phyloP scores from a whole-genome alignment of 148 eudicot genomes.

The Agrostemma githago region DNA sequence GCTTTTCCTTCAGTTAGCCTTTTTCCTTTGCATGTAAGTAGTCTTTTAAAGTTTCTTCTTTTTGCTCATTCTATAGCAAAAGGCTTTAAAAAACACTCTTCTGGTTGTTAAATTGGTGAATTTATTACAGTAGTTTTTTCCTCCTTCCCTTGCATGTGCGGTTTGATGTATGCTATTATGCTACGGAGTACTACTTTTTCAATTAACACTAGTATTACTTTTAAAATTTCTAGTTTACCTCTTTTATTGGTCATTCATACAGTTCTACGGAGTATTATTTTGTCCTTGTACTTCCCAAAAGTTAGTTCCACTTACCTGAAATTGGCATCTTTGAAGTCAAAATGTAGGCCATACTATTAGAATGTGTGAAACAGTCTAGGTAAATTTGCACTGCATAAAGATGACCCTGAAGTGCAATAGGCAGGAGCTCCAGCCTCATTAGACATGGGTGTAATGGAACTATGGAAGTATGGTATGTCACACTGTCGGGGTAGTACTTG shows the following conservation, averaged over 20 bases:
- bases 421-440: background rate
- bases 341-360: background rate
- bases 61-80: constrained; percentile 1
- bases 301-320: background rate
- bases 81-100: background rate
- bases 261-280: background rate
- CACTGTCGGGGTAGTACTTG: background rate
- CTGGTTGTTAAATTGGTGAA: background rate
- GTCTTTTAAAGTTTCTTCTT: constrained; percentile 2
- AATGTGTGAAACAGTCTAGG: background rate
- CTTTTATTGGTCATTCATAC: background rate
- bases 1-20: constrained; percentile 79
- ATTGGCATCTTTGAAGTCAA: background rate
- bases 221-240: background rate
- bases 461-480: background rate
- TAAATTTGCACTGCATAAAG: background rate
- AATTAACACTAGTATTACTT: background rate
- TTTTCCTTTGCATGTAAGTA: constrained; percentile 69
- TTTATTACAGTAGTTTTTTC: constrained; percentile 5
- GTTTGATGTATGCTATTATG: background rate
- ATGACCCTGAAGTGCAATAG: background rate
- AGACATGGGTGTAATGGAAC: background rate
- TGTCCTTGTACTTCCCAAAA: background rate
- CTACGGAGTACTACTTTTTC: background rate
- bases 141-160: background rate